Evolutionary conservation across 805 yeast species (phyloP).

Genomic region (Candida ulmi): DNA sequence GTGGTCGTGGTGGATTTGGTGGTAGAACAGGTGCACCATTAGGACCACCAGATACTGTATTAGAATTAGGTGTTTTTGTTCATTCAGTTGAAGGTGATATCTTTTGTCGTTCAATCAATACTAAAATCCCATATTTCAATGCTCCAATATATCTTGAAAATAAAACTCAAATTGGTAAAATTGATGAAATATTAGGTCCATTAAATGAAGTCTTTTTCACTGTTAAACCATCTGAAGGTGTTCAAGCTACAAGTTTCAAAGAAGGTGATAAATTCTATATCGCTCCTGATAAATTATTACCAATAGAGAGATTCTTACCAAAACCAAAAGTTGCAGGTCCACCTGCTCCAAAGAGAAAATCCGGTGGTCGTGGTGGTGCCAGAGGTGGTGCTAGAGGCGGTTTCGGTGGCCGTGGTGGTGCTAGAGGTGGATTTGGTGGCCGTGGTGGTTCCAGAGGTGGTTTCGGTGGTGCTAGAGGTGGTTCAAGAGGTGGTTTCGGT

Average conservation of each 20-base stretch:
- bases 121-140: constrained; percentile 94
- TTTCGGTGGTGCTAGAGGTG: constrained; percentile 28
- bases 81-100: constrained; percentile 96
- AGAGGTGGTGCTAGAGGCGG: constrained; percentile 46
- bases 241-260: constrained; percentile 88
- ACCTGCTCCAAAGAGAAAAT: constrained; percentile 67
- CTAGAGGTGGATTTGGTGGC: constrained; percentile 40
- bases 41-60: constrained; percentile 95
- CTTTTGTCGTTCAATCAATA: constrained; percentile 91
- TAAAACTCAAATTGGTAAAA: constrained; percentile 94
- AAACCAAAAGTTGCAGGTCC: constrained; percentile 88
- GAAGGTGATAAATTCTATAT: constrained; percentile 95
- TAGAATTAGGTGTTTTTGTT: constrained; percentile 90
- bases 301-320: constrained; percentile 94
- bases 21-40: constrained; percentile 66
- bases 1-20: constrained; percentile 44
- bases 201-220: constrained; percentile 97
- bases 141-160: constrained; percentile 97
- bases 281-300: constrained; percentile 91
- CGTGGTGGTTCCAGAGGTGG: constrained; percentile 32
- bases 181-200: constrained; percentile 97
- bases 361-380: constrained; percentile 43
- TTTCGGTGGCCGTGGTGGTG: constrained; percentile 40
- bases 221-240: constrained; percentile 93
- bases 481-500: constrained; percentile 18